These are phyloP conservation scores for Pseudocercospora eumusae DNA, from an alignment of 2,329 filamentous ascomycete genomes.

Conservation along the genomic window DNA sequence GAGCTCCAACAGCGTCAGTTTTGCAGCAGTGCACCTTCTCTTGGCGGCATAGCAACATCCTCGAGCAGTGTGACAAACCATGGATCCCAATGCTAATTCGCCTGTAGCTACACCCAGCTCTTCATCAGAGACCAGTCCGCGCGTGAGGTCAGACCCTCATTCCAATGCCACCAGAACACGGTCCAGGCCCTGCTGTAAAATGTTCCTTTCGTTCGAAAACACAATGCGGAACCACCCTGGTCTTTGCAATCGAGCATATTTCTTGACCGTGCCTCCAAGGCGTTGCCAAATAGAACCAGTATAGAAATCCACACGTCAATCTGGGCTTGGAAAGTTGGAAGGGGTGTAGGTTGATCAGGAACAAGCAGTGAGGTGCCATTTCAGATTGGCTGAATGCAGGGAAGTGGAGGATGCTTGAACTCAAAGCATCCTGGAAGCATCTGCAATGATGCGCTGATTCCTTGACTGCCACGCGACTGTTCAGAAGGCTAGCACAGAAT, in stretches of 20 bases:
- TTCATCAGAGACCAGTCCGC: too few relatives aligned
- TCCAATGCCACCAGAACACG: not conserved
- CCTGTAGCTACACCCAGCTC: too few relatives aligned
- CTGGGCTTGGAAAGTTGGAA: too few relatives aligned
- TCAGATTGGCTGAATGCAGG: not conserved
- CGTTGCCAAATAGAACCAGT: too few relatives aligned
- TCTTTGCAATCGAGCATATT: not conserved
- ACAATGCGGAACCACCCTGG: conserved; percentile 12
- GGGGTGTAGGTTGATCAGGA: not conserved
- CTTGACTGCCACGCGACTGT: not conserved
- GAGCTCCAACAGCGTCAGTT: too few relatives aligned
- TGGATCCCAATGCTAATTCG: too few relatives aligned
- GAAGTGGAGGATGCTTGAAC: not conserved
- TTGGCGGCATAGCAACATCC: too few relatives aligned
- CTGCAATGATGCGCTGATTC: not conserved
- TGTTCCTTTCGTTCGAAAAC: not conserved
- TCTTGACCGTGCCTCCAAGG: too few relatives aligned
- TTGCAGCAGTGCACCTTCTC: too few relatives aligned
- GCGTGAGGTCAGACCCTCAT: too few relatives aligned
- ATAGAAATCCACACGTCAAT: too few relatives aligned
- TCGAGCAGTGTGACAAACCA: too few relatives aligned
- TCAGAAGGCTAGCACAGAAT: not conserved
- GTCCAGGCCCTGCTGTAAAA: not conserved
- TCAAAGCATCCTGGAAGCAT: not conserved
- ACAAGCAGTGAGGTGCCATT: not conserved